These are phyloP conservation scores for Cryphonectria parasitica DNA, from an alignment of 2,329 filamentous ascomycete species.

Conservation along the genomic window DNA sequence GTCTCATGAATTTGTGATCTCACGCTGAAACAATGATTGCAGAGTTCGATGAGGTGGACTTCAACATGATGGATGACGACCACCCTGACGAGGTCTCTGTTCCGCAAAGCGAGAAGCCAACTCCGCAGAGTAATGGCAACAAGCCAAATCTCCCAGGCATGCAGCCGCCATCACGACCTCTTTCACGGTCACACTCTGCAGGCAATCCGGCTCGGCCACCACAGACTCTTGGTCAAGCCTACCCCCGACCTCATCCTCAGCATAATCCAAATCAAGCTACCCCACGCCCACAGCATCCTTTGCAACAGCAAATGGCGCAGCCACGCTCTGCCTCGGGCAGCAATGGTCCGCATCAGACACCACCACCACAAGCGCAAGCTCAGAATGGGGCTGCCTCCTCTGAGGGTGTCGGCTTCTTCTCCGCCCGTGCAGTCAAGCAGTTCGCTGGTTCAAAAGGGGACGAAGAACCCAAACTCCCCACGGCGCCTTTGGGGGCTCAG, in stretches of 20 bases:
- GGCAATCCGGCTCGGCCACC: constrained; percentile 39
- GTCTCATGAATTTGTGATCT: constrained; percentile 7
- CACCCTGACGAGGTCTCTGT: constrained; percentile 79
- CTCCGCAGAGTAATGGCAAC: constrained; percentile 36
- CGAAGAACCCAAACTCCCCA: constrained; percentile 45
- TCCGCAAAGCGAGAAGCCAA: constrained; percentile 41
- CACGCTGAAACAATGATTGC: constrained; percentile 43
- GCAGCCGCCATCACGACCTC: constrained; percentile 44
- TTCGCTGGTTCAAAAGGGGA: constrained; percentile 51
- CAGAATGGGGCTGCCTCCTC: constrained; percentile 34
- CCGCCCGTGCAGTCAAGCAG: constrained; percentile 66
- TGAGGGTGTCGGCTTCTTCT: constrained; percentile 68
- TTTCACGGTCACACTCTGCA: constrained; percentile 37
- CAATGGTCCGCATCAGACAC: constrained; percentile 34
- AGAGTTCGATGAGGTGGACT: constrained; percentile 79
- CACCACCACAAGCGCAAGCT: constrained; percentile 23
- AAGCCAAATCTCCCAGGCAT: constrained; percentile 38
- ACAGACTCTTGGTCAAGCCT: constrained; percentile 37
- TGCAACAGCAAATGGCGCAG: constrained; percentile 31
- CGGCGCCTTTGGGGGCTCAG: constrained; percentile 51
- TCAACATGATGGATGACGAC: constrained; percentile 68
- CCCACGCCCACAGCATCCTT: constrained; percentile 29
- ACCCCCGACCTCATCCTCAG: constrained; percentile 26
- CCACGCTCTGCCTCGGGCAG: constrained; percentile 31
- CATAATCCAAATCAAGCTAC: constrained; percentile 28